Evolutionary conservation across 805 yeast species (phyloP).

Genomic region (Kurtzmaniella fragi): DNA sequence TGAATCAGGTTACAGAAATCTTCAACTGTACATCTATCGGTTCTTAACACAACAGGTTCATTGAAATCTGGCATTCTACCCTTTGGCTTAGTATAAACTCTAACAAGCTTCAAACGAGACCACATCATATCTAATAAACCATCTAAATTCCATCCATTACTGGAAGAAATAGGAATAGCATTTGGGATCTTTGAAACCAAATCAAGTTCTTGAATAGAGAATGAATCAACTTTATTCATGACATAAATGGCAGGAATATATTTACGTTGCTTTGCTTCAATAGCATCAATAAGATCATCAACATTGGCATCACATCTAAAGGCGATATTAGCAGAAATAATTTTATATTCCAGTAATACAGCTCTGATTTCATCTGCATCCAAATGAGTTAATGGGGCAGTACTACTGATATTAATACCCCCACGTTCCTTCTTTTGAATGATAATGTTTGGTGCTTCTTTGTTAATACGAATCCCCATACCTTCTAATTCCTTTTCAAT

Average conservation of each 20-base stretch:
- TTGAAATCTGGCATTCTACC: conserved; percentile 89
- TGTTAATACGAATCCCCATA: conserved; percentile 91
- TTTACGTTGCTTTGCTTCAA: conserved; percentile 85
- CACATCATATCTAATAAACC: conserved; percentile 94
- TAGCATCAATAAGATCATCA: conserved; percentile 90
- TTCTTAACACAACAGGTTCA: conserved; percentile 90
- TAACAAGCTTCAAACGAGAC: conserved; percentile 82
- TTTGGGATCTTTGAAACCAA: conserved; percentile 87
- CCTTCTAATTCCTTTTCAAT: conserved; percentile 96
- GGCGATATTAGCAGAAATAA: conserved; percentile 93
- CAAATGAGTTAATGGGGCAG: conserved; percentile 86
- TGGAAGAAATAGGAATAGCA: conserved; percentile 96
- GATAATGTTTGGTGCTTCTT: conserved; percentile 86
- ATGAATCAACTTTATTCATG: conserved; percentile 91
- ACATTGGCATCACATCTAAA: conserved; percentile 97
- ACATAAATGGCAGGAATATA: conserved; percentile 96
- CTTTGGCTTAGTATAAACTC: conserved; percentile 97
- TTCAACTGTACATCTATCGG: conserved; percentile 78
- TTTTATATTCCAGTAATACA: conserved; percentile 91
- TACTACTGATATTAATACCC: conserved; percentile 88
- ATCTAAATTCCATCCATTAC: conserved; percentile 95
- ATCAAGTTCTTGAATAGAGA: conserved; percentile 90
- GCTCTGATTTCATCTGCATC: conserved; percentile 93
- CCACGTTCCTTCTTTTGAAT: conserved; percentile 94
- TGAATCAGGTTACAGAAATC: conserved; percentile 97